Evolutionary conservation across 208 protist species (phyloP).

Genomic region (Giardia muris): DNA sequence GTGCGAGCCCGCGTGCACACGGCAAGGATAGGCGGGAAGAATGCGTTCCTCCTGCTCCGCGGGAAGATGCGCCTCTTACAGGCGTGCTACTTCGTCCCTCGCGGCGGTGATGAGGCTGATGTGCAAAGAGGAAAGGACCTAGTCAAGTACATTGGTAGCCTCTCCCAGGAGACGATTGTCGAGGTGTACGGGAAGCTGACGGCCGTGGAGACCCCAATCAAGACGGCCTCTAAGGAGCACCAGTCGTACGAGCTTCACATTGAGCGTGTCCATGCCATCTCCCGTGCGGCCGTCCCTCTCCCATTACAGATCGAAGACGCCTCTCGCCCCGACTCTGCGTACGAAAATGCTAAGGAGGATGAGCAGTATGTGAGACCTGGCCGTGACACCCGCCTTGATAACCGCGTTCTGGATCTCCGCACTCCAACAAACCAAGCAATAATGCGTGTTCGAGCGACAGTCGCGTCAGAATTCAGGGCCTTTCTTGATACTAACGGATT

Average conservation of each 20-base stretch:
- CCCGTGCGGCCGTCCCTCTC: neutral
- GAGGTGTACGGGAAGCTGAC: conserved; percentile 10
- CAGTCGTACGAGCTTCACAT: conserved; percentile 27
- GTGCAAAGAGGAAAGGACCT: neutral
- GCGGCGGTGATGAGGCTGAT: neutral
- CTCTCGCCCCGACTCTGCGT: neutral
- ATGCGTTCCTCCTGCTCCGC: conserved; percentile 21
- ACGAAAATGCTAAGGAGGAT: neutral
- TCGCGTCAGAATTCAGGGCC: conserved; percentile 77
- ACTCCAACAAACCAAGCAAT: conserved; percentile 78
- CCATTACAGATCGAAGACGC: conserved; percentile 34
- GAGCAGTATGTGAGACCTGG: neutral
- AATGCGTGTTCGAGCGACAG: conserved; percentile 74
- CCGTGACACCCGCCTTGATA: conserved; percentile 75
- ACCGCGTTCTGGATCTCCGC: conserved; percentile 80
- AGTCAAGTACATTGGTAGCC: conserved; percentile 14
- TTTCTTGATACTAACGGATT: conserved; percentile 73
- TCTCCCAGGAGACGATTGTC: conserved; percentile 21
- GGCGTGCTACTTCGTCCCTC: neutral
- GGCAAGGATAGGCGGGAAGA: conserved; percentile 2
- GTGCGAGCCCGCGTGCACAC: conserved; percentile 7
- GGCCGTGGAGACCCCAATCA: conserved; percentile 13
- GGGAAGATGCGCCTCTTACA: neutral
- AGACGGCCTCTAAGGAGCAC: neutral
- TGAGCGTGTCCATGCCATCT: neutral